Base-by-base conservation (phyloP, 1,284 basidiomycete genomes). In the Schizophyllum amplum region DNA sequence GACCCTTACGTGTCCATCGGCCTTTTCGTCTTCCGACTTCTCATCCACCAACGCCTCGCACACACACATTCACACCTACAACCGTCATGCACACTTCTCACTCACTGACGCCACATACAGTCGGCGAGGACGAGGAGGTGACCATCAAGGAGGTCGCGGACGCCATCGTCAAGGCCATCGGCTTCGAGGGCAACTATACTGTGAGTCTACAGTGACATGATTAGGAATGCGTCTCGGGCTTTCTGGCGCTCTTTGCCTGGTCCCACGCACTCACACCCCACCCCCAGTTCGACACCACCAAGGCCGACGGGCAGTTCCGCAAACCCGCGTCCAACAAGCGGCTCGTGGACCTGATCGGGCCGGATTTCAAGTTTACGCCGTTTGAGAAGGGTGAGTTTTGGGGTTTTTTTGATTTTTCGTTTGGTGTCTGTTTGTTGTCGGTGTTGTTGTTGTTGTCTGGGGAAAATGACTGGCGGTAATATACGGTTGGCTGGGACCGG, bases 311-410 rank as follows among this genome's bases (percentile, higher is more conserved):
- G 1, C 93, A 96, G 70, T 93, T 86, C 80, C 86, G 93, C 63
- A 95, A 95, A 73, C 92, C 92, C 0, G 93, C 93, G n/a, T 91
- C 90, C 49, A 96, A 96, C 71, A 84, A 81, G 66, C 94, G 93
- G 71, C 74, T 95, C 4, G 67, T 89, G 27, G 72, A 71, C 22
- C 72, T 88, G 47, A 83, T 92, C 46, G 82, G 83, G 33, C 33
- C 33, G 7, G 82, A 78, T 6, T 95, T 94, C 72, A 66, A 86
- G 68, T 95, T 94, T 71, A 94, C 92, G 47, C 91, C 91, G 5
- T 94, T 94, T 66, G 79, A 89, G 15, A 62, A 80, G 70, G 89
- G 88, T 89, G 60, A 48, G 75, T 65, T 55, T 53, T 33, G 27
- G 5, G 5, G 27, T 5, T 33, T 13, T 13, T 33, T 33, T 6